Evolutionary conservation across 352 stramenopile species (phyloP).

Genomic region (Globisporangium canariense): DNA sequence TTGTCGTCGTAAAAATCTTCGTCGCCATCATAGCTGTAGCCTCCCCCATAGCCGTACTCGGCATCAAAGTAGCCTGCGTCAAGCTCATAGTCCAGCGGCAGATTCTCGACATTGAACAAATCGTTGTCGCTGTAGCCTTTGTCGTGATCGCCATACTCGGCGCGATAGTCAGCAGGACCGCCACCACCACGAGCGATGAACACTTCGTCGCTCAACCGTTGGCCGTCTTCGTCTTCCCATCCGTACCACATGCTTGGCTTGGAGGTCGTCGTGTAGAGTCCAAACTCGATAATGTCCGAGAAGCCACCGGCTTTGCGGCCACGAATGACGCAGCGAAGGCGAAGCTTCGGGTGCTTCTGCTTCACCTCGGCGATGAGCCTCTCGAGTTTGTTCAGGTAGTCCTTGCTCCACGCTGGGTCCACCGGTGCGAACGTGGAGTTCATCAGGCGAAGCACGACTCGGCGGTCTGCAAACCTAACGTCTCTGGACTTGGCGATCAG

Average conservation of each 20-base stretch:
- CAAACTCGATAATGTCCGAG: slow-evolving; percentile 29
- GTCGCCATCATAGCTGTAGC: slow-evolving; percentile 14
- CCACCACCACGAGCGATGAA: slow-evolving; percentile 16
- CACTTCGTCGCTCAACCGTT: slow-evolving; percentile 4
- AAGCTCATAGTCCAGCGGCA: slow-evolving; percentile 38
- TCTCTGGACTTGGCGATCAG: slow-evolving; percentile 19
- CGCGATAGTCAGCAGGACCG: background rate
- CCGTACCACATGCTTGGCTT: slow-evolving; percentile 37
- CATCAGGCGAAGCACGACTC: slow-evolving; percentile 34
- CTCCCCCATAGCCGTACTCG: slow-evolving; percentile 7
- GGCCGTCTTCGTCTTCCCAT: slow-evolving; percentile 30
- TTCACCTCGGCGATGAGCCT: slow-evolving; percentile 20
- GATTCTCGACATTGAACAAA: slow-evolving; percentile 27
- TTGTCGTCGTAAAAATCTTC: slow-evolving; percentile 21
- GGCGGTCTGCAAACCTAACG: slow-evolving; percentile 22
- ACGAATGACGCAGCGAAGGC: slow-evolving; percentile 20
- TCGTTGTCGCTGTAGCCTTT: slow-evolving; percentile 7
- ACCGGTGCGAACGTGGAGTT: slow-evolving; percentile 24
- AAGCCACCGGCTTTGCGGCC: slow-evolving; percentile 21
- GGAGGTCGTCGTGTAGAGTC: slow-evolving; percentile 29
- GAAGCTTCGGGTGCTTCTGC: slow-evolving; percentile 21
- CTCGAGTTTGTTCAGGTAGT: slow-evolving; percentile 31
- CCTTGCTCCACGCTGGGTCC: slow-evolving; percentile 30
- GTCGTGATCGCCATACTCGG: background rate
- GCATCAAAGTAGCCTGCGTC: slow-evolving; percentile 27